Base-by-base conservation (phyloP, 1,284 basidiomycete species). In the Thelephora terrestris region DNA sequence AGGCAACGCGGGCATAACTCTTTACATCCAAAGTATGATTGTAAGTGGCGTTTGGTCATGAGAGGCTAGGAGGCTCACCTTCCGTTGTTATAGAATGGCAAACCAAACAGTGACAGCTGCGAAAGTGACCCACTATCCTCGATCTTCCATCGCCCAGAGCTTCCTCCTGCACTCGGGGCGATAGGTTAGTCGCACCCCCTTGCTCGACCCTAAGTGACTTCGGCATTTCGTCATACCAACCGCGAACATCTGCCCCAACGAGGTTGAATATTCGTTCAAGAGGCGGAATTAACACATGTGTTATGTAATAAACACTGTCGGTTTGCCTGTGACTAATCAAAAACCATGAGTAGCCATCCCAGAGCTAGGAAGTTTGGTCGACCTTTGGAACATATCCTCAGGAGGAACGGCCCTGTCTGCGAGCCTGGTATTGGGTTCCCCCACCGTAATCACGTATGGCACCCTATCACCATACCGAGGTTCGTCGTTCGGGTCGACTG, bases 401-500 rank as follows among this genome's bases (percentile, higher is more conserved):
- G 93, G 93, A 36, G 80, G 76, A 39, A 89, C 71, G 0, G 91
- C 92, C 53, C 87, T 74, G 55, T 96, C 90, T 18, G 90, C 85
- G 12, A 98, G 73, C 46, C 84, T 76, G 1, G 77, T 66, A 1
- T 81, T 75, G 0, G 80, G 77, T 35, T 76, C 73, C 2, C 89
- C 85, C 43, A 81, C 64, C 12, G 75, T 70, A 48, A 99, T 89
- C 38, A 98, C 78, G 62, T 97, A 98, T 0, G 93, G 91, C 2
- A 98, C 79, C 23, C 95, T 81, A 60, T 99, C 94, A 14, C 88
- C 91, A 57, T 96, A 94, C 58, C 94, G 91, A 1, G 88, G 77
- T 61, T 96, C 92, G 51, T 85, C 78, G 24, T 84, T 78, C 1
- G 82, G 81, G 63, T 98, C 95, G 42, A 79, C 64, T 18, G 85